Evolutionary conservation across 148 eudicot species (phyloP).

Genomic region (Rhododendron ferrugineum): DNA sequence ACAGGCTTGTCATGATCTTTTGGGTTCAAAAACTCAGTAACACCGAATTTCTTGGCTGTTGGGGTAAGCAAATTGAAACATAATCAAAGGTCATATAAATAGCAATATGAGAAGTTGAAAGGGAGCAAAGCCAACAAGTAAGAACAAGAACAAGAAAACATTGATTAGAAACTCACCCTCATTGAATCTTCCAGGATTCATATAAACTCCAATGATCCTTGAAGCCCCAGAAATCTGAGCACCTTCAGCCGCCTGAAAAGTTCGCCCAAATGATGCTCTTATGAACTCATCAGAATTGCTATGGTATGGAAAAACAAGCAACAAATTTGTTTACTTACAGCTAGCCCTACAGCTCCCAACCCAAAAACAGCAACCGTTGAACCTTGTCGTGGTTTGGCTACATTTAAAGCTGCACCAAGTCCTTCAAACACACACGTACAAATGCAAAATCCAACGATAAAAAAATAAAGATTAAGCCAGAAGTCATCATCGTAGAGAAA

Average conservation of each 20-base stretch:
- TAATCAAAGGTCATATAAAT: neutral
- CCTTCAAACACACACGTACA: neutral
- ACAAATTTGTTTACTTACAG: constrained; percentile 31
- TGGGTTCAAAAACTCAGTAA: constrained; percentile 44
- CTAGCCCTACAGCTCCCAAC: too few species aligned
- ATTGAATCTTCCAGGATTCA: constrained; percentile 27
- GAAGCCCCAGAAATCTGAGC: constrained; percentile 38
- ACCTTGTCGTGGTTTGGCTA: constrained; percentile 71
- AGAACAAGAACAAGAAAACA: neutral
- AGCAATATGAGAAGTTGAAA: neutral
- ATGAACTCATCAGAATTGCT: neutral
- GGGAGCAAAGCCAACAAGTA: neutral
- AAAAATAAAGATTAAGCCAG: neutral
- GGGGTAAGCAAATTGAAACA: neutral
- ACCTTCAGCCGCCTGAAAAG: constrained; percentile 38
- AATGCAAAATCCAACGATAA: neutral
- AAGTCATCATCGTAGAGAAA: neutral
- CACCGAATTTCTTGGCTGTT: constrained; percentile 43
- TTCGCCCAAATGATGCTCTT: neutral
- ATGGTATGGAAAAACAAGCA: neutral
- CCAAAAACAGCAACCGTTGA: constrained; percentile 72
- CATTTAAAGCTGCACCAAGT: constrained; percentile 39
- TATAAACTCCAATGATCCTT: constrained; percentile 34
- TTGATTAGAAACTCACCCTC: constrained; percentile 19
- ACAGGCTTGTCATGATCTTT: constrained; percentile 40